phyloP scores from a whole-genome alignment of 2,329 filamentous ascomycete species.

The Trichoderma polysporum region DNA sequence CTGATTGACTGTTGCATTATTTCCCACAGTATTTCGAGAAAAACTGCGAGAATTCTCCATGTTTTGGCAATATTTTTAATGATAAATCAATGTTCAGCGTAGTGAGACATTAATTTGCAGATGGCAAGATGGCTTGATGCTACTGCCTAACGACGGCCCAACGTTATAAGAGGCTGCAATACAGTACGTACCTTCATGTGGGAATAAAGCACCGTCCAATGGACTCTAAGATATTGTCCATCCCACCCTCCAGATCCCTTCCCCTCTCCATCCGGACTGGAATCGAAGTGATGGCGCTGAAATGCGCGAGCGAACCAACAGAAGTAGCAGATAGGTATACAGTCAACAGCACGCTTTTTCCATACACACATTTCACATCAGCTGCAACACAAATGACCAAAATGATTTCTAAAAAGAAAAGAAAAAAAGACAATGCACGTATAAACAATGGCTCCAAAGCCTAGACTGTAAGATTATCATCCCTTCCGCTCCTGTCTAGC shows the following conservation, averaged over 20 bases:
- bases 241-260: no score
- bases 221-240: no score
- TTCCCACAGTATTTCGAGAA: background rate
- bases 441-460: conserved; percentile 27
- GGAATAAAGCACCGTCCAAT: no score
- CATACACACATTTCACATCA: background rate
- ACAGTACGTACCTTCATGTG: no score
- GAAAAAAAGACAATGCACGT: conserved; percentile 17
- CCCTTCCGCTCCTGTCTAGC: conserved; percentile 26
- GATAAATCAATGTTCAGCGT: background rate
- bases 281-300: no score
- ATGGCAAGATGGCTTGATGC: no score
- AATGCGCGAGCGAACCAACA: background rate
- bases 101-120: background rate
- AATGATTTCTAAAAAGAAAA: background rate
- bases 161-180: no score
- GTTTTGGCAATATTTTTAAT: background rate
- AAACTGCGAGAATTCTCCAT: background rate
- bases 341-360: no score
- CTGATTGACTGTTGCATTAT: background rate
- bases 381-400: background rate
- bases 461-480: conserved; percentile 33
- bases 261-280: no score
- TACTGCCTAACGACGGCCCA: no score
- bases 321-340: no score